Evolutionary conservation across 2,329 filamentous ascomycete species (phyloP).

Genomic region (Elsinoe fawcettii): DNA sequence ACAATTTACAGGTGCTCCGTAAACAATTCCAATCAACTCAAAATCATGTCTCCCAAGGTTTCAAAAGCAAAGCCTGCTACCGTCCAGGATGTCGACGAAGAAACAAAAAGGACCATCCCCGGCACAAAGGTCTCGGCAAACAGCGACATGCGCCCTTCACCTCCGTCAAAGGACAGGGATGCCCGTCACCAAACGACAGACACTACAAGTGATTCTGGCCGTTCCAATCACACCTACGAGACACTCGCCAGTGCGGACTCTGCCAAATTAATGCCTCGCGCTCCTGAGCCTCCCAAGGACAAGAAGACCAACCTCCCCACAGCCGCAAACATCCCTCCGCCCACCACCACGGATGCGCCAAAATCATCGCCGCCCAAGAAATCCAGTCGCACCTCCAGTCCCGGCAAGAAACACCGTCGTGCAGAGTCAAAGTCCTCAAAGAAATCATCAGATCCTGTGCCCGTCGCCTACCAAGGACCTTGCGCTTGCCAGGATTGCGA

Average conservation of each 20-base stretch:
- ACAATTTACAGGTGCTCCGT: slow-evolving; percentile 13
- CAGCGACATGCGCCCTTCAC: background rate
- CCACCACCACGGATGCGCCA: background rate
- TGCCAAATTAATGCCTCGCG: slow-evolving; percentile 8
- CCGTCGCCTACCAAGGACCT: background rate
- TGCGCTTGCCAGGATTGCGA: slow-evolving; percentile 1
- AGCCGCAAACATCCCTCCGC: background rate
- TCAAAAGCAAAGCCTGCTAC: slow-evolving; percentile 10
- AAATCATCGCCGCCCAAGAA: slow-evolving; percentile 1
- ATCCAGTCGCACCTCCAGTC: slow-evolving; percentile 9
- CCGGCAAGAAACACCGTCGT: slow-evolving; percentile 7
- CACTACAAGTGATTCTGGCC: slow-evolving; percentile 10
- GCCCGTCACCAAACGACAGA: background rate
- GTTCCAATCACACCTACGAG: slow-evolving; percentile 9
- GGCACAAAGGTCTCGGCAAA: slow-evolving; percentile 11
- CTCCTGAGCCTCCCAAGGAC: slow-evolving; percentile 1
- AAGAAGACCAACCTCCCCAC: background rate
- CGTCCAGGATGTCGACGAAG: slow-evolving; percentile 9
- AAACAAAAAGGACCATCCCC: background rate
- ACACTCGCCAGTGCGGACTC: slow-evolving; percentile 11
- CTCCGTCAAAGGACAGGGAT: background rate
- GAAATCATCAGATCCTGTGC: background rate
- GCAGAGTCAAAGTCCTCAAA: slow-evolving; percentile 12
- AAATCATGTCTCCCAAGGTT: slow-evolving; percentile 1
- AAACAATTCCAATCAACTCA: background rate